A percentile compares a stretch with the other conserved stretches of the same genome.
Conservation (phyloP, 371 early-diverging fungal genomes). For the Apophysomyces sp. region DNA sequence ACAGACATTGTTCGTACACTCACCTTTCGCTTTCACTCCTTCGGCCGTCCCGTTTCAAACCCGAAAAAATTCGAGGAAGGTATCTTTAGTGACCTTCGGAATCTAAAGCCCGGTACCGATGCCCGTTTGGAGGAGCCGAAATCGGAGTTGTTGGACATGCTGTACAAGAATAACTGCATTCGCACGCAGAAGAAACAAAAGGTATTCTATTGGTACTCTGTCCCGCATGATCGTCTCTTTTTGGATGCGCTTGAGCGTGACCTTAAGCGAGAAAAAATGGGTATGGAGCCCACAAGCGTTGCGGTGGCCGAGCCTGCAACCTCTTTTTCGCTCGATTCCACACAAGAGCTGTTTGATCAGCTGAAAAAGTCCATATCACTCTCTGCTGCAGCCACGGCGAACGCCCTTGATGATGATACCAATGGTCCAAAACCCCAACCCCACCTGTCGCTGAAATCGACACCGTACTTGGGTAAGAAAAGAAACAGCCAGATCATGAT, state of each 20-base stretch:
- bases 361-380: constrained; percentile 41
- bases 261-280: constrained; percentile 90
- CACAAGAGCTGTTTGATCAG: constrained; percentile 61
- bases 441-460: background rate
- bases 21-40: constrained; percentile 90
- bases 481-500: constrained; percentile 1
- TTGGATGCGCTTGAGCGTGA: constrained; percentile 99
- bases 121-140: constrained; percentile 97
- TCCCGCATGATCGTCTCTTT: constrained; percentile 96
- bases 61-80: constrained; percentile 99
- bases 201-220: constrained; percentile 99
- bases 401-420: constrained; percentile 23
- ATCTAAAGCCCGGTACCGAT: constrained; percentile 97
- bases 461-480: background rate
- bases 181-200: constrained; percentile 99
- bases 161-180: constrained; percentile 98
- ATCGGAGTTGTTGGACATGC: constrained; percentile 95
- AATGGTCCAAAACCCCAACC: background rate
- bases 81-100: constrained; percentile 96
- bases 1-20: constrained; percentile 98
- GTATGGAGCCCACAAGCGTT: constrained; percentile 75
- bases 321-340: constrained; percentile 54
- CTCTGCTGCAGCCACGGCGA: constrained; percentile 36
- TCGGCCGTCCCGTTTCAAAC: constrained; percentile 88
- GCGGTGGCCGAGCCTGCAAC: constrained; percentile 62